Base-by-base conservation (phyloP, 2,329 filamentous ascomycete genomes). In the Ophiostoma ulmi region DNA sequence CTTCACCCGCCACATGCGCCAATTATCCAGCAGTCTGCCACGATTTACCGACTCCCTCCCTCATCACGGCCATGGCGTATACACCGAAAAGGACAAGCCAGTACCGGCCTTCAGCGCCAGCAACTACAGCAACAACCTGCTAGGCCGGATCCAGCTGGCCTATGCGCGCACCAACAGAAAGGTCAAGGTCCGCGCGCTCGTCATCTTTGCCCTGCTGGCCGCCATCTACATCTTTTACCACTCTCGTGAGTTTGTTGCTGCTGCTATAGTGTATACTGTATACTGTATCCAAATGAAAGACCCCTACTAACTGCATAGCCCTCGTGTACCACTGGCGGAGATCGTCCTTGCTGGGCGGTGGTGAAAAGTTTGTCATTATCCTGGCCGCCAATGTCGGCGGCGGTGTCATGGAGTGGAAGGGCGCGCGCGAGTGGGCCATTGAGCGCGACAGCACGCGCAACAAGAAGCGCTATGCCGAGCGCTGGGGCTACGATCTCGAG, bases 371-470 rank as follows among this genome's bases (percentile, higher is more conserved):
- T 77, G 95, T 99, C 74, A 91, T 99, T 70, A 93, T 99, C 73
- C 84, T 98, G 26, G 94, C 91, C 35, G 94, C 95, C 70, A 99
- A 99, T 77, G 87, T 97, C 74, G 95, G 95, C 67, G 95, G 95
- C 72, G 95, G 95, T 76, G 95, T 99, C 8, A 98, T 98, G 93
- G 94, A 97, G 78, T 97, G 93, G 94, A 99, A 99, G 80, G 94
- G 94, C 0, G 91, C 94, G 26, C 88, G 94, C 73, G 95, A 99
- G 81, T 99, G 95, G 95, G 95, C 95, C 0, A 97, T 98, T 76
- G 95, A 99, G 81, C 87, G 95, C 79, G 94, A 98, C 82, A 98
- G 94, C 78, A 88, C 98, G 70, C 90, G 90, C 79, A 99, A 99
- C 82, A 99, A 99, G 84, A 90, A 91, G 78, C 91, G 90, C 77